A percentile compares a stretch with the other conserved stretches of the same genome.
These are phyloP conservation scores for Orbilia oligospora DNA, from an alignment of 2,329 filamentous ascomycete species.

Conservation along the genomic window DNA sequence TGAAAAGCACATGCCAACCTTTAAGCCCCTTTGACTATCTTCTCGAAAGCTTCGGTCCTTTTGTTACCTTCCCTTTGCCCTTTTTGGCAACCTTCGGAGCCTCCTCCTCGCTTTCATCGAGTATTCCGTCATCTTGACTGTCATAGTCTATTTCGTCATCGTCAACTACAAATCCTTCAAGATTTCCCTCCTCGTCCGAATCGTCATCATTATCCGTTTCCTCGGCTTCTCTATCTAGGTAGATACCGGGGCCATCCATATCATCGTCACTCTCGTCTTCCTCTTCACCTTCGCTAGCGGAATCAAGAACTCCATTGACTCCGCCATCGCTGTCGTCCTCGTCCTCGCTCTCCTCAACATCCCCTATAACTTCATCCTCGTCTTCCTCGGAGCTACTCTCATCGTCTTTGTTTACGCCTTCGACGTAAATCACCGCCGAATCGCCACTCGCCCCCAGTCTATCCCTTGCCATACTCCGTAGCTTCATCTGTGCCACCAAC, in stretches of 20 bases:
- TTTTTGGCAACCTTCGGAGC: slow-evolving; percentile 68
- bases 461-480: slow-evolving; percentile 79
- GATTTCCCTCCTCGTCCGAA: slow-evolving; percentile 67
- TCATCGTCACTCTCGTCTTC: slow-evolving; percentile 72
- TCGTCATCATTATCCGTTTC: slow-evolving; percentile 66
- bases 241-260: slow-evolving; percentile 66
- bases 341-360: slow-evolving; percentile 70
- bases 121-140: slow-evolving; percentile 67
- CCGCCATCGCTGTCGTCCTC: slow-evolving; percentile 69
- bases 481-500: slow-evolving; percentile 87
- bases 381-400: slow-evolving; percentile 67
- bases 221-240: slow-evolving; percentile 65
- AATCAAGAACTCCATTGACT: slow-evolving; percentile 71
- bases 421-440: slow-evolving; percentile 75
- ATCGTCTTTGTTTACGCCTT: slow-evolving; percentile 72
- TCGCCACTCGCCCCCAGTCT: slow-evolving; percentile 68
- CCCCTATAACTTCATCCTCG: slow-evolving; percentile 66
- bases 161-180: slow-evolving; percentile 70
- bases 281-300: slow-evolving; percentile 71
- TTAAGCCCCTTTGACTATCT: slow-evolving; percentile 19
- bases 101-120: slow-evolving; percentile 72
- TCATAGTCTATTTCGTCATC: slow-evolving; percentile 68
- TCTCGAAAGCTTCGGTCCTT: slow-evolving; percentile 31
- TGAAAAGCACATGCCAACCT: slow-evolving; percentile 19
- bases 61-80: slow-evolving; percentile 57